These are phyloP conservation scores for Tolypocladium sp. DNA, from an alignment of 2,329 filamentous ascomycete species.

Conservation along the genomic window DNA sequence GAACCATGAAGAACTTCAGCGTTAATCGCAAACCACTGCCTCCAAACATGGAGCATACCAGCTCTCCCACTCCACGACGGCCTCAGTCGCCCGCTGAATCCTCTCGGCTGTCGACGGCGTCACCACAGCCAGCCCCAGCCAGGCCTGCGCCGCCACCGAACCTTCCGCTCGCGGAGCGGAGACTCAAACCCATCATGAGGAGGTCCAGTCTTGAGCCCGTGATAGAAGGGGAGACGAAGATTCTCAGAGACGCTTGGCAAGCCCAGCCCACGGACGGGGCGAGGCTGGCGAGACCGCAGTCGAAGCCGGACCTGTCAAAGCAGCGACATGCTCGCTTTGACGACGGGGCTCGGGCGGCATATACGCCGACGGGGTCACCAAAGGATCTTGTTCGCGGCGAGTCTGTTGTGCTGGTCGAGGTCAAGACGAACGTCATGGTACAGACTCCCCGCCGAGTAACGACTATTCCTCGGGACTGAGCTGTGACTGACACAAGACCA, in stretches of 20 bases:
- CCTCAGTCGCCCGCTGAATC: neutral
- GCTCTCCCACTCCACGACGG: neutral
- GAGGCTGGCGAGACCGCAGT: conserved; percentile 1
- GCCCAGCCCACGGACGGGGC: conserved; percentile 5
- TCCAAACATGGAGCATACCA: neutral
- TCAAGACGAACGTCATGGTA: conserved; percentile 23
- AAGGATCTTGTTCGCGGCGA: conserved; percentile 41
- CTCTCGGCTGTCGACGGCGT: neutral
- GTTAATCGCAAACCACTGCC: neutral
- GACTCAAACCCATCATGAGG: conserved; percentile 8
- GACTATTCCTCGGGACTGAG: neutral
- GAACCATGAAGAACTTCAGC: neutral
- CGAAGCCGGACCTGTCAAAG: neutral
- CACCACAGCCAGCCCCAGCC: neutral
- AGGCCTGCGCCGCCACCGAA: neutral
- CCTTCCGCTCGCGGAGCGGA: conserved; percentile 7
- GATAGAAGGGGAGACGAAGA: conserved; percentile 14
- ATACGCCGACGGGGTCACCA: conserved; percentile 12
- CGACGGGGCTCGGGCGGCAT: conserved; percentile 1
- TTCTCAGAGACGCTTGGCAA: conserved; percentile 8
- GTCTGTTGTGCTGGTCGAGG: conserved; percentile 48
- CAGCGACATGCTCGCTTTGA: neutral
- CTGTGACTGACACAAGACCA: conserved; percentile 20
- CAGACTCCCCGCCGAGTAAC: neutral
- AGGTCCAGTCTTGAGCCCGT: conserved; percentile 18